Percentiles rank a stretch among this genome's conserved stretches.
Evolutionary conservation across 495 filamentous ascomycete genomes (phyloP).

Genomic region (Cercophora newfieldiana): DNA sequence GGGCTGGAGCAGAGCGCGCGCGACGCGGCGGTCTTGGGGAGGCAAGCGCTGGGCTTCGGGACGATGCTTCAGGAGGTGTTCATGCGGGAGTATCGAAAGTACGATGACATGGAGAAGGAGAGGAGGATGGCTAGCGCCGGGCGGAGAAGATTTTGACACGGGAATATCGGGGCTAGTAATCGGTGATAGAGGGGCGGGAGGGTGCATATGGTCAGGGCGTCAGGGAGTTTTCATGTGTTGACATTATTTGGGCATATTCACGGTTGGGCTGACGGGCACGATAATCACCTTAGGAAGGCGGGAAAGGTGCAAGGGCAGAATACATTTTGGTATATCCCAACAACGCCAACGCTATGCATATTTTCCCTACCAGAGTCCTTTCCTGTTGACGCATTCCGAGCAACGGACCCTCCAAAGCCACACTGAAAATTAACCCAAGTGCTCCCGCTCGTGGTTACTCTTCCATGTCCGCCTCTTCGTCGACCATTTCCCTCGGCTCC

Average conservation of each 20-base stretch:
- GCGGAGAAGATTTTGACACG: background rate
- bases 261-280: background rate
- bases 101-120: slow-evolving; percentile 38
- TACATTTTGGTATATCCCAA: slow-evolving; percentile 15
- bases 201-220: background rate
- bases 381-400: background rate
- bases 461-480: slow-evolving; percentile 68
- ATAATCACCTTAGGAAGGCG: background rate
- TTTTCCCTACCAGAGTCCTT: background rate
- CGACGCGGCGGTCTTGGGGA: slow-evolving; percentile 49
- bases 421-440: too few species aligned
- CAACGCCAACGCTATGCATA: slow-evolving; percentile 58
- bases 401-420: too few species aligned
- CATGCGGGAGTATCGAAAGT: slow-evolving; percentile 53
- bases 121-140: background rate
- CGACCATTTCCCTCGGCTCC: slow-evolving; percentile 83
- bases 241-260: background rate
- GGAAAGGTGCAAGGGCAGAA: slow-evolving; percentile 2
- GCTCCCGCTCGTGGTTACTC: slow-evolving; percentile 34
- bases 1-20: slow-evolving; percentile 61
- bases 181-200: slow-evolving; percentile 7
- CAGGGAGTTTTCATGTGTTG: background rate
- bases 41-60: slow-evolving; percentile 46
- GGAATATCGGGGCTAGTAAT: background rate
- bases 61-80: slow-evolving; percentile 57